Evolutionary conservation across 1,284 basidiomycete genomes (phyloP).

Genomic region (Austroboletus novae-zelandiae): DNA sequence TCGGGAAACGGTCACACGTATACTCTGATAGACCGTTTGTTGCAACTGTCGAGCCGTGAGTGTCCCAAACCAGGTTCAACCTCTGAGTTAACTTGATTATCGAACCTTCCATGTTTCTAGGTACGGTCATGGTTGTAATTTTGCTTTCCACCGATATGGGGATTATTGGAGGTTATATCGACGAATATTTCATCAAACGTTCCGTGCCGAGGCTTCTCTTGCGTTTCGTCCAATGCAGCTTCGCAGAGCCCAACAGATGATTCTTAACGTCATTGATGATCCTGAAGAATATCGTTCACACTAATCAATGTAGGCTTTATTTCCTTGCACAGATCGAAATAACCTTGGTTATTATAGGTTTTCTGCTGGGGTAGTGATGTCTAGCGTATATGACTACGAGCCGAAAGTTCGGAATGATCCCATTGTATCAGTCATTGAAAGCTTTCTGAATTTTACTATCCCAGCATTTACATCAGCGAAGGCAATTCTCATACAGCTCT

Average conservation of each 20-base stretch:
- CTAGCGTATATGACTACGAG: slow-evolving; percentile 16
- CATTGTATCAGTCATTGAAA: slow-evolving; percentile 6
- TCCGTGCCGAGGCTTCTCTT: background rate
- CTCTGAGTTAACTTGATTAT: no score
- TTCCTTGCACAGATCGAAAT: no score
- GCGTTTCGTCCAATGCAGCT: slow-evolving; percentile 9
- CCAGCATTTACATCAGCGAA: background rate
- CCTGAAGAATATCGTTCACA: slow-evolving; percentile 4
- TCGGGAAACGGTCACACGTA: slow-evolving; percentile 17
- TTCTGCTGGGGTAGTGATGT: slow-evolving; percentile 12
- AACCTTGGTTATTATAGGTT: slow-evolving; percentile 1
- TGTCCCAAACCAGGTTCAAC: background rate
- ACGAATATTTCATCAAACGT: background rate
- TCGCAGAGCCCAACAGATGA: slow-evolving; percentile 3
- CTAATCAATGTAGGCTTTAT: background rate
- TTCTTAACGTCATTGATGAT: slow-evolving; percentile 7
- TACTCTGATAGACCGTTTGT: slow-evolving; percentile 9
- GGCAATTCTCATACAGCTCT: slow-evolving; percentile 6
- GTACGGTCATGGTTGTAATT: slow-evolving; percentile 2
- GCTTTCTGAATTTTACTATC: background rate
- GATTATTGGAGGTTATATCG: slow-evolving; percentile 3
- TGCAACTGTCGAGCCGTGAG: slow-evolving; percentile 7
- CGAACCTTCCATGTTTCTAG: background rate
- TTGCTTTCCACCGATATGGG: background rate
- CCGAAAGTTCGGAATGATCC: slow-evolving; percentile 11